phyloP scores from a whole-genome alignment of 1,139 yeast genomes.

The Torulaspora pretoriensis region DNA sequence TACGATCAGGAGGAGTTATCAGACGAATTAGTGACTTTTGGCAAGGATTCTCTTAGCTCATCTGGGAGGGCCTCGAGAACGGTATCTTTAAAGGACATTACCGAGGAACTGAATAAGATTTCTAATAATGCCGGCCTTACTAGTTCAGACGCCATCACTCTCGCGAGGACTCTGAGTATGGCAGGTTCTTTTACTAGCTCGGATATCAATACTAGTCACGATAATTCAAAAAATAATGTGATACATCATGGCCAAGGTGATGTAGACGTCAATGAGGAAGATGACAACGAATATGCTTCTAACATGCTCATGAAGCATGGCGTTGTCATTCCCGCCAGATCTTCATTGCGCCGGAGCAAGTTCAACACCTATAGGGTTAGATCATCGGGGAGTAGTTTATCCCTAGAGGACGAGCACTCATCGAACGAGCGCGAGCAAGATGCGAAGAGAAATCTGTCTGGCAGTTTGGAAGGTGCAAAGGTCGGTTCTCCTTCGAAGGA shows the following conservation, averaged over 20 bases:
- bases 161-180: constrained; percentile 58
- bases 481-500: not conserved
- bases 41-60: constrained; percentile 6
- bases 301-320: constrained; percentile 30
- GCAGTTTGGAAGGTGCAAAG: not conserved
- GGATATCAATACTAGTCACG: constrained; percentile 1
- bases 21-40: constrained; percentile 7
- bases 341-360: constrained; percentile 34
- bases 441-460: not conserved
- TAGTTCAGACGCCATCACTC: constrained; percentile 67
- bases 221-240: constrained; percentile 1
- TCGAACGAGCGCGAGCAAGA: not conserved
- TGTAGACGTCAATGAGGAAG: constrained; percentile 5
- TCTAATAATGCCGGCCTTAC: constrained; percentile 70
- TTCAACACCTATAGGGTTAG: constrained; percentile 29
- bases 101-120: constrained; percentile 60
- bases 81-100: constrained; percentile 56
- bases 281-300: constrained; percentile 25
- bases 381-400: constrained; percentile 7
- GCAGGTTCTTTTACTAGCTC: constrained; percentile 24
- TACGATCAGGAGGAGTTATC: not conserved
- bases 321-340: constrained; percentile 30
- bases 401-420: not conserved
- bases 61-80: constrained; percentile 10
- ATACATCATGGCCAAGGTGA: not conserved